Conservation (phyloP, 306 rosid genomes). For the Castanea crenata region DNA sequence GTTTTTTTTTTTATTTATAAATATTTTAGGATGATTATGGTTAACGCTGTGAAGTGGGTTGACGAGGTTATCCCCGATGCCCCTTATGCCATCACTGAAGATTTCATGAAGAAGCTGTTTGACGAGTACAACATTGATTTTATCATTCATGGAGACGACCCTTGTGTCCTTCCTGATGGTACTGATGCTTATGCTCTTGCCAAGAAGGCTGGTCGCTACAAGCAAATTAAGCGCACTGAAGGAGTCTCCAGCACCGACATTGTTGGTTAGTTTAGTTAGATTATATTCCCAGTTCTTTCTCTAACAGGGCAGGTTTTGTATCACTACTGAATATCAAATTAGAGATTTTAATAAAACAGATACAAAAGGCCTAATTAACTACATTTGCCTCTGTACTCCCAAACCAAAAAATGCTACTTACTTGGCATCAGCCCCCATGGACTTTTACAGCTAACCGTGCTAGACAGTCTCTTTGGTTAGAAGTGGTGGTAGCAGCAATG, state of each 20-base stretch:
- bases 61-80: conserved; percentile 63
- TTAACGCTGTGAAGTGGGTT: conserved; percentile 60
- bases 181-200: conserved; percentile 66
- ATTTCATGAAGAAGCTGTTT: conserved; percentile 59
- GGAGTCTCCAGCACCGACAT: conserved; percentile 67
- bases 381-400: not conserved
- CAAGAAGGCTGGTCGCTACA: conserved; percentile 65
- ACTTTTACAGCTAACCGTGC: not conserved
- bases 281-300: too few relatives aligned
- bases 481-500: too few relatives aligned
- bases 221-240: conserved; percentile 67
- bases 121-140: conserved; percentile 55
- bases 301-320: too few relatives aligned
- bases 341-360: too few relatives aligned
- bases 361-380: not conserved
- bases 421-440: not conserved
- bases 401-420: not conserved
- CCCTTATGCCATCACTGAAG: conserved; percentile 62
- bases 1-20: not conserved
- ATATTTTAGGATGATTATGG: conserved; percentile 51
- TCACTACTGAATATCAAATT: not conserved
- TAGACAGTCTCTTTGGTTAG: not conserved
- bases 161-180: conserved; percentile 65
- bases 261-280: conserved; percentile 36
- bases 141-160: conserved; percentile 62